These are phyloP conservation scores for Fusarium torreyae DNA, from an alignment of 2,329 filamentous ascomycete species.

Conservation along the genomic window DNA sequence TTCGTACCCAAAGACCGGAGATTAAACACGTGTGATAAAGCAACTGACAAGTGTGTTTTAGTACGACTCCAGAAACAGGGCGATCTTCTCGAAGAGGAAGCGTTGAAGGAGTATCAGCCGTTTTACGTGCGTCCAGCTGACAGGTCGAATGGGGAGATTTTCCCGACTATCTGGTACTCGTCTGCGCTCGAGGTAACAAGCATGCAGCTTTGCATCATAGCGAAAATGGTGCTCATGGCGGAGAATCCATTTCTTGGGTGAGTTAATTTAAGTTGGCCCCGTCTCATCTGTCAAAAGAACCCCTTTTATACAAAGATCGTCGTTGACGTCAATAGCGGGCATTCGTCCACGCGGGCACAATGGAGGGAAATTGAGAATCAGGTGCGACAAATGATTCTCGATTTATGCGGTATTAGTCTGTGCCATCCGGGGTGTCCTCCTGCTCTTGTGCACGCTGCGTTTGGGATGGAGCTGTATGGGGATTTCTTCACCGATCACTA, in stretches of 20 bases:
- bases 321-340: constrained; percentile 43
- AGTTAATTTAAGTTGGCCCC: constrained; percentile 8
- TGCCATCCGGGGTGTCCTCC: constrained; percentile 58
- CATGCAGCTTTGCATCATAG: constrained; percentile 58
- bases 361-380: constrained; percentile 58
- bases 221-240: constrained; percentile 58
- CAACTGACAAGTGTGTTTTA: constrained; percentile 31
- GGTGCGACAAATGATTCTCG: constrained; percentile 56
- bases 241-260: constrained; percentile 58
- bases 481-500: constrained; percentile 60
- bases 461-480: constrained; percentile 60
- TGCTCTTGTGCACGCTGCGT: constrained; percentile 57
- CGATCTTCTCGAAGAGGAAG: constrained; percentile 53
- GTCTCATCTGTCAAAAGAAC: neutral
- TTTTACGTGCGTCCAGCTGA: constrained; percentile 55
- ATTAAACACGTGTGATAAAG: neutral
- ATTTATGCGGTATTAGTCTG: constrained; percentile 59
- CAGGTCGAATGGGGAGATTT: constrained; percentile 57
- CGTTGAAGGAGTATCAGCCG: constrained; percentile 53
- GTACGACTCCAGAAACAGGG: constrained; percentile 57
- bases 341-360: constrained; percentile 48
- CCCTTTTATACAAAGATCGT: neutral
- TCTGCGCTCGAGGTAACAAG: constrained; percentile 59
- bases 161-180: constrained; percentile 58
- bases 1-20: constrained; percentile 39